A percentile compares a stretch with the other conserved stretches of the same genome.
These are phyloP conservation scores for Pharnaceum exiguum DNA, from an alignment of 148 eudicot species.

Conservation along the genomic window DNA sequence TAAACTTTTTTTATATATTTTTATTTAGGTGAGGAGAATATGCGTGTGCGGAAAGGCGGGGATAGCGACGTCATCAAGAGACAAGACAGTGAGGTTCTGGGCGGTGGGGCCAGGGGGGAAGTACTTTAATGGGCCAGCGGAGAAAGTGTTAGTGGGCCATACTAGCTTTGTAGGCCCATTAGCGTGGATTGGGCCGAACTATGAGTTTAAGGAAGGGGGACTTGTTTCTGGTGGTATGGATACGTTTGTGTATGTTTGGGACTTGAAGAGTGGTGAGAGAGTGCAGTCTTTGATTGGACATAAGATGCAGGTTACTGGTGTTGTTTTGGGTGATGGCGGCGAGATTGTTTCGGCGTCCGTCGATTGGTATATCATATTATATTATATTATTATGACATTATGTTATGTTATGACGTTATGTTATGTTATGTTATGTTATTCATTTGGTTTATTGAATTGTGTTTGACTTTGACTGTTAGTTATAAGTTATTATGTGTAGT, in stretches of 20 bases:
- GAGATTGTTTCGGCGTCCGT: constrained; percentile 73
- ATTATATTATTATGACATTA: background rate
- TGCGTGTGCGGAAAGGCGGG: constrained; percentile 79
- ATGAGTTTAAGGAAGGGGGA: constrained; percentile 74
- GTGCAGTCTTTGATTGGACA: constrained; percentile 64
- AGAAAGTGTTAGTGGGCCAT: constrained; percentile 76
- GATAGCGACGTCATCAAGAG: constrained; percentile 91
- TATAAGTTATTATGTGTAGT: too few species aligned
- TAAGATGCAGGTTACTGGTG: constrained; percentile 75
- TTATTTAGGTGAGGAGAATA: constrained; percentile 70
- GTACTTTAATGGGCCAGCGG: constrained; percentile 26
- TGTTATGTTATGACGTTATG: background rate
- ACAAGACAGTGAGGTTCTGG: constrained; percentile 82
- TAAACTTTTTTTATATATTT: too few species aligned
- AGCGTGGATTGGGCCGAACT: constrained; percentile 80
- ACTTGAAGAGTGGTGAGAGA: constrained; percentile 65
- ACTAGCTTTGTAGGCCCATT: constrained; percentile 93
- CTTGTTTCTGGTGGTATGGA: constrained; percentile 97
- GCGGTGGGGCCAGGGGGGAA: constrained; percentile 42
- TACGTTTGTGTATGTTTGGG: constrained; percentile 70
- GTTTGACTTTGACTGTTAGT: too few species aligned
- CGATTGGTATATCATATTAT: constrained; percentile 51
- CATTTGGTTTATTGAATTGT: background rate
- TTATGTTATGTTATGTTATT: background rate
- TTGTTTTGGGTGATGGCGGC: constrained; percentile 64